Conservation (phyloP, 108 stramenopile genomes). For the Skeletonema menzelii region DNA sequence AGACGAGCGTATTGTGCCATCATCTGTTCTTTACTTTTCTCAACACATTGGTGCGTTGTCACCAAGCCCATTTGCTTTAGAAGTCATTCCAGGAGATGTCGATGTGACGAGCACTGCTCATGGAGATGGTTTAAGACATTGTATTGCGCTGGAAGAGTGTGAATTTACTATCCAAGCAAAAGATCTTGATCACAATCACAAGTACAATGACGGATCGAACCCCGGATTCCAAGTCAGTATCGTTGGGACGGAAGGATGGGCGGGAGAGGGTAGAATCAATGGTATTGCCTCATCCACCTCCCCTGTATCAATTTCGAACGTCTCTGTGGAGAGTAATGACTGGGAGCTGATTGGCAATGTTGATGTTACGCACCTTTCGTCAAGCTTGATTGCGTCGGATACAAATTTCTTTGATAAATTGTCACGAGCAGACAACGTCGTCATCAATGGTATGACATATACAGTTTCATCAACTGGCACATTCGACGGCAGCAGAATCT, state of each 20-base stretch:
- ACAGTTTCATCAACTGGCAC: slow-evolving; percentile 35
- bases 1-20: slow-evolving; percentile 42
- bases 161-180: slow-evolving; percentile 58
- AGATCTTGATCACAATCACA: slow-evolving; percentile 58
- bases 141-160: slow-evolving; percentile 58
- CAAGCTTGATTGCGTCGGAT: background rate
- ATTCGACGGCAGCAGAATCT: slow-evolving; percentile 42
- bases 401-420: slow-evolving; percentile 5
- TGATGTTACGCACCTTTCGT: slow-evolving; percentile 10
- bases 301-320: slow-evolving; percentile 6
- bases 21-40: slow-evolving; percentile 49
- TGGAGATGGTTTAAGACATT: slow-evolving; percentile 53
- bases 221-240: slow-evolving; percentile 52
- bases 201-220: slow-evolving; percentile 59
- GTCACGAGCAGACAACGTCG: slow-evolving; percentile 48
- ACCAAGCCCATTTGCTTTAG: slow-evolving; percentile 38
- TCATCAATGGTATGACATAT: slow-evolving; percentile 44
- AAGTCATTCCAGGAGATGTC: slow-evolving; percentile 28
- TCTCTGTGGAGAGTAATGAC: slow-evolving; percentile 15
- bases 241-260: slow-evolving; percentile 73
- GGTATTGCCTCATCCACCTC: slow-evolving; percentile 18
- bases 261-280: slow-evolving; percentile 57
- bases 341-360: slow-evolving; percentile 33
- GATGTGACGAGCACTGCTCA: slow-evolving; percentile 39
- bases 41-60: slow-evolving; percentile 48